Base-by-base conservation (phyloP, 2,329 filamentous ascomycete species). In the Claviceps maximensis region DNA sequence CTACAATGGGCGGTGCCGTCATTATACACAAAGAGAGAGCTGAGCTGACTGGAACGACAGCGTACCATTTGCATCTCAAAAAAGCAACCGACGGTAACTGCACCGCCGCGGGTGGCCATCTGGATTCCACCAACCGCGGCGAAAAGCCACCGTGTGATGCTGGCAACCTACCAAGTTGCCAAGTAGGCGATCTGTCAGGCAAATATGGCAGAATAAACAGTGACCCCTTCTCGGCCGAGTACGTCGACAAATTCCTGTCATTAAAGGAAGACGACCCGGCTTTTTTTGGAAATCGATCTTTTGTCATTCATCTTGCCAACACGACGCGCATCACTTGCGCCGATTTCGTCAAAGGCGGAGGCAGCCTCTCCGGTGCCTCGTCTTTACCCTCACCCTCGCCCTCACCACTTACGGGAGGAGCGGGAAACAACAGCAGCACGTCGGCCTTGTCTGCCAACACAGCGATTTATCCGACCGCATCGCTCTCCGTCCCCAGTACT, bases 171-270 rank as follows among this genome's bases (percentile, higher is more conserved):
- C 67, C 77, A 56, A 82, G 79, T 12, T 93, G 87, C 71, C 80
- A 91, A 67, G 79, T 86, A 10, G 87, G 87, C 58, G 87, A 91
- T 65, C 72, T 90, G 53, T 77, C 79, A 59, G 87, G 87, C 63
- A 91, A 91, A 71, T 73, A 84, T 61, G 85, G 85, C 56, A 74
- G 74, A 56, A 77, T 87, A 61, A 72, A 67, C 25, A 66, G 67
- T 38, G 73, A 76, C 57, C 70, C 75, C 12, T 82, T 75, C 62
- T 63, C 65, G 27, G 68, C 65, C 53, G 70, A 67, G 50, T 85
- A 78, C 68, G 63, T 67, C 54, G 83, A 87, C 62, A 64, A 69
- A 25, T 86, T 74, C 61, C 69, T 76, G 17, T 79, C 81, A 3
- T 74, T 80, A 27, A 62, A 69, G 49, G 63, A 72, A 17, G 76